Conservation (phyloP, 176 grass and related monocot species). For the Luzula sylvatica region DNA sequence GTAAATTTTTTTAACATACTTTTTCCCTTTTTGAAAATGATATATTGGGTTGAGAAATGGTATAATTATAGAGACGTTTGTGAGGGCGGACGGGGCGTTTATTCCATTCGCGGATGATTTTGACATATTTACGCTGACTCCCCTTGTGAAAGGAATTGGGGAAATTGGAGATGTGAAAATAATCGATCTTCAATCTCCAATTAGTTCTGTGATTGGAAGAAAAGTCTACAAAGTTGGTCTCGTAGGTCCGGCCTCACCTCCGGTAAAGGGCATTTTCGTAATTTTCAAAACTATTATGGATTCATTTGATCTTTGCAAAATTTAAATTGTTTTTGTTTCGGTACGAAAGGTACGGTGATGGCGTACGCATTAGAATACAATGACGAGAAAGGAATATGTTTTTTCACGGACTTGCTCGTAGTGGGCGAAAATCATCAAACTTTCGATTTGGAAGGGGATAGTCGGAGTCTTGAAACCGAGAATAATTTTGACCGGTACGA, state of each 20-base stretch:
- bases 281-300: too few species aligned
- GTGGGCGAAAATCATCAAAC: conserved; percentile 89
- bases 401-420: conserved; percentile 93
- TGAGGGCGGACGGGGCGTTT: conserved; percentile 86
- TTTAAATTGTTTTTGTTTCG: too few species aligned
- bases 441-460: conserved; percentile 95
- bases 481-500: conserved; percentile 55
- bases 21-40: too few species aligned
- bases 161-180: conserved; percentile 70
- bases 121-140: conserved; percentile 65
- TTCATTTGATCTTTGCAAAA: too few species aligned
- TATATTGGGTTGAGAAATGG: too few species aligned
- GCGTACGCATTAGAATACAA: conserved; percentile 96
- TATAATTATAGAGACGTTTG: conserved; percentile 79
- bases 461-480: conserved; percentile 80
- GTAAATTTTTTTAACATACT: not conserved
- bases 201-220: conserved; percentile 70
- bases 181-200: conserved; percentile 80
- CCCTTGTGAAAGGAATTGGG: conserved; percentile 64
- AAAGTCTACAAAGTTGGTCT: conserved; percentile 79
- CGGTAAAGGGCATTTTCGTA: too few species aligned
- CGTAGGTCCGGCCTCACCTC: conserved; percentile 87
- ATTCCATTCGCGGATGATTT: conserved; percentile 90
- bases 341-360: conserved; percentile 47
- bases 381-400: conserved; percentile 93